A percentile compares a stretch with the other conserved stretches of the same genome.
Evolutionary conservation across 257 asterid species (phyloP).

Genomic region (Jaltomata sinuosa): DNA sequence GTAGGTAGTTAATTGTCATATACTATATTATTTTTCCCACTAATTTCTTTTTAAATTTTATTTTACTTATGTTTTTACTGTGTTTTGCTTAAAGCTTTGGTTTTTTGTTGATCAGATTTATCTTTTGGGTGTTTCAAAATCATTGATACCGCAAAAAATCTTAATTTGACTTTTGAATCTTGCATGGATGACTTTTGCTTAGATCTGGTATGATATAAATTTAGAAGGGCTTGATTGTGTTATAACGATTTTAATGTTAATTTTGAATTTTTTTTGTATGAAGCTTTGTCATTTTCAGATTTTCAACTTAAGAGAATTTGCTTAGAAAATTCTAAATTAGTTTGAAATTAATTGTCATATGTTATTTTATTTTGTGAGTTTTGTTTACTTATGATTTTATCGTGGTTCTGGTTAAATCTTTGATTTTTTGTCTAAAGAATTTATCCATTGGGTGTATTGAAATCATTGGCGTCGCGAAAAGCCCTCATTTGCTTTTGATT

Average conservation of each 20-base stretch:
- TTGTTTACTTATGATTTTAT: not conserved
- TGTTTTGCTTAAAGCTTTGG: not conserved
- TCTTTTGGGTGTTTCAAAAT: constrained; percentile 17
- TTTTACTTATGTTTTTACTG: not conserved
- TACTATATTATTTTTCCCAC: too few species aligned
- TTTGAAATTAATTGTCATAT: not conserved
- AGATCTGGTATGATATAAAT: not conserved
- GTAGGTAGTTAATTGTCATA: too few species aligned
- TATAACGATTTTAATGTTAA: constrained; percentile 13
- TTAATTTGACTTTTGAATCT: constrained; percentile 23
- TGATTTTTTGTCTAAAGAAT: not conserved
- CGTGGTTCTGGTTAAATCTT: not conserved
- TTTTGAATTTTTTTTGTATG: too few species aligned
- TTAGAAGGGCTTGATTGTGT: not conserved
- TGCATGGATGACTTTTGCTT: not conserved
- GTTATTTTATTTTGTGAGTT: not conserved
- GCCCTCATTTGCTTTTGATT: constrained; percentile 36
- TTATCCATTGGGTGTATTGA: not conserved
- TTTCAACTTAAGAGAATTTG: too few species aligned
- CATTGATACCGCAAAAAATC: constrained; percentile 32
- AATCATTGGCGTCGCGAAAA: not conserved
- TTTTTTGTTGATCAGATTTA: not conserved
- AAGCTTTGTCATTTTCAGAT: too few species aligned
- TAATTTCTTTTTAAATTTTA: not conserved
- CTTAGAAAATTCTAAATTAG: too few species aligned